Percentiles rank a stretch among this genome's conserved stretches.
Conservation (phyloP, 345 rosid species). For the thale cress (Arabidopsis thaliana) region TAIR10.1 NC_003070.9:20738001-20738500, state of each 20-base stretch:
- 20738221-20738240: constrained; percentile 88
- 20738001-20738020: constrained; percentile 72
- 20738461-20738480: constrained; percentile 75
- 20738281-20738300: constrained; percentile 30
- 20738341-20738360: constrained; percentile 31
- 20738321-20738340: constrained; percentile 26
- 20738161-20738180: constrained; percentile 57
- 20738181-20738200: constrained; percentile 52
- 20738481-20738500: constrained; percentile 84
- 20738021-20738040: constrained; percentile 62
- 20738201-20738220: constrained; percentile 69
- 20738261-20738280: constrained; percentile 80
- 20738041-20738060: constrained; percentile 28
- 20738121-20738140: constrained; percentile 25
- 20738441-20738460: constrained; percentile 81
- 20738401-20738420: constrained; percentile 82
- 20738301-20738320: constrained; percentile 30
- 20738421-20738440: constrained; percentile 93
- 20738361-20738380: constrained; percentile 78
- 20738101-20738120: background rate
- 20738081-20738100: constrained; percentile 16
- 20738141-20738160: constrained; percentile 70
- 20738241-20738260: constrained; percentile 84
- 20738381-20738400: constrained; percentile 74
- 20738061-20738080: constrained; percentile 10